Evolutionary conservation across 139 green algal genomes (phyloP).

Genomic region (Volvox africanus): DNA sequence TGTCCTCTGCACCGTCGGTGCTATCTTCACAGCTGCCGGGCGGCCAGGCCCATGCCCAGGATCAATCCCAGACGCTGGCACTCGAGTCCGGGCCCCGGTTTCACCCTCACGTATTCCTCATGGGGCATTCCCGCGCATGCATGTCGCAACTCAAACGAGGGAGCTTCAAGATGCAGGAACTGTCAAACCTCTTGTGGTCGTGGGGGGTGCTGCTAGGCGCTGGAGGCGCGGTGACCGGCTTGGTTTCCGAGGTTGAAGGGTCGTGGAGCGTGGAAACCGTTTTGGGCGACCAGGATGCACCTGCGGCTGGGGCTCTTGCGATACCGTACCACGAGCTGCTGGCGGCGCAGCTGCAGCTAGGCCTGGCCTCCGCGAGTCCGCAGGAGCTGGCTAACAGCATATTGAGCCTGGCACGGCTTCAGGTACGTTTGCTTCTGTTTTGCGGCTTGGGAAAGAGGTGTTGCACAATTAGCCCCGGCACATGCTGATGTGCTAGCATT

Average conservation of each 20-base stretch:
- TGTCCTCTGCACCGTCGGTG: neutral
- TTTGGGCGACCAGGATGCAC: neutral
- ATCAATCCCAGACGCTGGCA: neutral
- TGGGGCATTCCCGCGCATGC: slow-evolving; percentile 8
- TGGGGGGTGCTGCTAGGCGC: slow-evolving; percentile 12
- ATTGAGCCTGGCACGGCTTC: slow-evolving; percentile 31
- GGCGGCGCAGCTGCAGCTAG: slow-evolving; percentile 23
- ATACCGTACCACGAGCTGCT: slow-evolving; percentile 25
- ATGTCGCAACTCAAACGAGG: neutral
- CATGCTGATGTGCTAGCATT: too few species aligned
- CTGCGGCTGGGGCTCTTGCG: neutral
- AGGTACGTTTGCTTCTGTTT: slow-evolving; percentile 1
- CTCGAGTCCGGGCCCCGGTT: neutral
- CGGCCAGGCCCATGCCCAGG: neutral
- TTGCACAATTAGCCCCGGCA: too few species aligned
- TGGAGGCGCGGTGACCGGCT: neutral
- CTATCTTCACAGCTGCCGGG: neutral
- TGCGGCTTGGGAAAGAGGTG: neutral
- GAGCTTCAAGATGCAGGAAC: slow-evolving; percentile 25
- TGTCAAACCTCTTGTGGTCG: slow-evolving; percentile 33
- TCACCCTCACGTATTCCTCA: neutral
- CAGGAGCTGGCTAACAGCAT: slow-evolving; percentile 52
- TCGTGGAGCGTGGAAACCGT: neutral
- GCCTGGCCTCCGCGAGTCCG: neutral
- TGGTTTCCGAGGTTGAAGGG: neutral